phyloP scores from a whole-genome alignment of 2,329 filamentous ascomycete species.

The Penicillium concentricum region DNA sequence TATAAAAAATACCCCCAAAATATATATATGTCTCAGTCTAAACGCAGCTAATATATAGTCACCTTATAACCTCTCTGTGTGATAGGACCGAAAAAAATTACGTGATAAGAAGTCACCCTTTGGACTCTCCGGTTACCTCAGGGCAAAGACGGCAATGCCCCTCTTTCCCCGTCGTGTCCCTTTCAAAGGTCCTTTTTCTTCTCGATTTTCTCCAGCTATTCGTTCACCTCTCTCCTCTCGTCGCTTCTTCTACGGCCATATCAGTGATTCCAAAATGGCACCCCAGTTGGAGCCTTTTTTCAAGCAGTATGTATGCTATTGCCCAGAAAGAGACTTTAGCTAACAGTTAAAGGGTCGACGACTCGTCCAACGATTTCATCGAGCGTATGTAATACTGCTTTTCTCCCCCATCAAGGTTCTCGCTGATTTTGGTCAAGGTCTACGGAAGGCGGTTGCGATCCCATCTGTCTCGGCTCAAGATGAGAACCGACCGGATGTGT shows the following conservation, averaged over 20 bases:
- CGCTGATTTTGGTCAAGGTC: slow-evolving; percentile 39
- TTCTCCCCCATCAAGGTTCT: not conserved
- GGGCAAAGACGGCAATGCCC: slow-evolving; percentile 29
- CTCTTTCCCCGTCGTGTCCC: slow-evolving; percentile 33
- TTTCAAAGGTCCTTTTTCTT: slow-evolving; percentile 22
- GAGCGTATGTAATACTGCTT: slow-evolving; percentile 56
- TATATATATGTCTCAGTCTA: not conserved
- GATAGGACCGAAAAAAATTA: slow-evolving; percentile 22
- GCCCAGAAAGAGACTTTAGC: slow-evolving; percentile 1
- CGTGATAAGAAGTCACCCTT: slow-evolving; percentile 22
- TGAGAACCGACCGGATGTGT: slow-evolving; percentile 82
- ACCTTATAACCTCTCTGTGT: slow-evolving; percentile 9
- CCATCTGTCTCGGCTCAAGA: slow-evolving; percentile 94
- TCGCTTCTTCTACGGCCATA: slow-evolving; percentile 47
- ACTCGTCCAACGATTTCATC: slow-evolving; percentile 76
- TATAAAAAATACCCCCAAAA: too few relatives aligned
- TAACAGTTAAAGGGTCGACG: slow-evolving; percentile 60
- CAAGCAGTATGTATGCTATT: slow-evolving; percentile 59
- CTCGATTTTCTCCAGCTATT: slow-evolving; percentile 13
- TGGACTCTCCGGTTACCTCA: slow-evolving; percentile 7
- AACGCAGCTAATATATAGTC: not conserved
- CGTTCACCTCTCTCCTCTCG: slow-evolving; percentile 18
- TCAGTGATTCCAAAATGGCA: slow-evolving; percentile 68
- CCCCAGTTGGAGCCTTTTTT: slow-evolving; percentile 90
- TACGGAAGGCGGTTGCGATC: slow-evolving; percentile 90